phyloP scores from a whole-genome alignment of 371 early-diverging fungal genomes.

The Rhizopus delemar region DNA sequence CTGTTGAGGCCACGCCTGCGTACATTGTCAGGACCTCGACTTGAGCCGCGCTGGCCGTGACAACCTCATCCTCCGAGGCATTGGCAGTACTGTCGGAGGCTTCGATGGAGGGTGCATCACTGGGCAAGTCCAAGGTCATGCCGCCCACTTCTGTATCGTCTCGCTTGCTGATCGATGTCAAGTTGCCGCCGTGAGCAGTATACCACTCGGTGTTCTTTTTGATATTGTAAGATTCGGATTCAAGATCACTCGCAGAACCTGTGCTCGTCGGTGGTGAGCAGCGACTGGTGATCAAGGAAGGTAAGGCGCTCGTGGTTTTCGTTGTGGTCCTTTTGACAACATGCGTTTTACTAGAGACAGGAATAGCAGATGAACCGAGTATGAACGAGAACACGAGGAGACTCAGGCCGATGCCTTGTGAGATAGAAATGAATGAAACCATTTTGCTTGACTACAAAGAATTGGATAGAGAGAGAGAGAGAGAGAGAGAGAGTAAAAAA shows the following conservation, averaged over 20 bases:
- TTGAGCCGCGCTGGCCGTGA: constrained; percentile 4
- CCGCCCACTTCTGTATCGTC: not conserved
- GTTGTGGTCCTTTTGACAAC: no score
- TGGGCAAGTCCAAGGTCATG: constrained; percentile 7
- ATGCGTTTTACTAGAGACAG: not conserved
- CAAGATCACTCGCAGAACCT: not conserved
- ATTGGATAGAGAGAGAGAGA: not conserved
- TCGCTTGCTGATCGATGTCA: not conserved
- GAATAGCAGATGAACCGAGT: not conserved
- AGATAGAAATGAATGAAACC: constrained; percentile 10
- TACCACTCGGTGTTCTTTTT: constrained; percentile 8
- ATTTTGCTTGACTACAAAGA: not conserved
- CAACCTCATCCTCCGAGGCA: not conserved
- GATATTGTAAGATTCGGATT: constrained; percentile 1
- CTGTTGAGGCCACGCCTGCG: constrained; percentile 21
- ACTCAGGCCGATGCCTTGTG: not conserved
- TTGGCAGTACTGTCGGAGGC: constrained; percentile 3
- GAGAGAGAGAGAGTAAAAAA: no score
- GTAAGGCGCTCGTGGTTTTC: not conserved
- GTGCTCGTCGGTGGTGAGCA: not conserved
- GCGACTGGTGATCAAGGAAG: not conserved
- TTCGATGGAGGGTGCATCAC: constrained; percentile 2
- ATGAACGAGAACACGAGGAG: constrained; percentile 2
- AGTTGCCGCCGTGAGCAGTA: not conserved
- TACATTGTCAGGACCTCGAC: constrained; percentile 6